phyloP scores from a whole-genome alignment of 495 filamentous ascomycete species.

The Lasiosphaeria miniovina region DNA sequence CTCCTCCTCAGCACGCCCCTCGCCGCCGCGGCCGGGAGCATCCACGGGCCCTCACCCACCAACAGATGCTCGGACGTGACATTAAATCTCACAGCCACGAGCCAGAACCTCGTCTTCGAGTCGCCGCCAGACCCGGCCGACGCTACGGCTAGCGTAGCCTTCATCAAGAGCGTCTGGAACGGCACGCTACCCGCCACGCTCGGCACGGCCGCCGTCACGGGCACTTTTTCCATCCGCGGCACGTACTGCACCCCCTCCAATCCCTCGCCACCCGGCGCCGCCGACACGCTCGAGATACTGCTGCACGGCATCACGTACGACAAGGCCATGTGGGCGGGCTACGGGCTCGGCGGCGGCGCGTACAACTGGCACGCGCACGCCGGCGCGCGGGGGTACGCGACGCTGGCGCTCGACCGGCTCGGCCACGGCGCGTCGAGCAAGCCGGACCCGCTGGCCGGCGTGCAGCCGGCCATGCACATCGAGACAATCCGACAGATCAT shows the following conservation, averaged over 20 bases:
- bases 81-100: slow-evolving; percentile 5
- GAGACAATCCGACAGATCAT: slow-evolving; percentile 15
- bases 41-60: no score
- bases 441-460: slow-evolving; percentile 11
- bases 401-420: slow-evolving; percentile 26
- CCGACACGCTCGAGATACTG: slow-evolving; percentile 19
- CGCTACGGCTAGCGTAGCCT: neutral
- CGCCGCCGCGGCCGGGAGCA: no score
- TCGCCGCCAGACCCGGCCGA: slow-evolving; percentile 1
- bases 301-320: slow-evolving; percentile 28
- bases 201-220: slow-evolving; percentile 8
- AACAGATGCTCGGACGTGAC: slow-evolving; percentile 2
- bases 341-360: slow-evolving; percentile 5
- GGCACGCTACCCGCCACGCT: neutral
- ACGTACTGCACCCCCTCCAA: slow-evolving; percentile 14
- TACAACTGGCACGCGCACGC: slow-evolving; percentile 23
- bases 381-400: slow-evolving; percentile 19
- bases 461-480: slow-evolving; percentile 14
- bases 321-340: slow-evolving; percentile 20
- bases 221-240: slow-evolving; percentile 12
- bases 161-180: neutral
- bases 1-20: no score
- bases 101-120: slow-evolving; percentile 4
- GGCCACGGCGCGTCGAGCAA: slow-evolving; percentile 16
- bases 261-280: no score